These are phyloP conservation scores for Teunomyces pallodes DNA, from an alignment of 805 yeast species.

Conservation along the genomic window DNA sequence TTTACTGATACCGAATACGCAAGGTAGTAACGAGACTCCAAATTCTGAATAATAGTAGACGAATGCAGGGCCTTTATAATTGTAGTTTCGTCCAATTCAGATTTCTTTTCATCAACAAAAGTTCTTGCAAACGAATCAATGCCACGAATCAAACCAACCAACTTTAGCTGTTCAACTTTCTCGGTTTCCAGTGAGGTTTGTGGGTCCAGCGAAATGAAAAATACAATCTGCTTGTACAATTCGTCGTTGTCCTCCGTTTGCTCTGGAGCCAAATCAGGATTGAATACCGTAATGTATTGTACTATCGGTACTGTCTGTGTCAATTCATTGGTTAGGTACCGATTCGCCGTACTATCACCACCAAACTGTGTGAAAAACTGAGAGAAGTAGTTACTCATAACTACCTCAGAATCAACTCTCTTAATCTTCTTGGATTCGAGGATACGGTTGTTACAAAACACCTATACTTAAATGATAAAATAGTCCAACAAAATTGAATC, in stretches of 20 bases:
- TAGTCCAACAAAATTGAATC: no score
- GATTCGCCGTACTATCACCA: conserved; percentile 10
- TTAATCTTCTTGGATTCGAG: neutral
- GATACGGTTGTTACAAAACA: neutral
- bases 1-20: conserved; percentile 23
- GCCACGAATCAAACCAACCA: conserved; percentile 38
- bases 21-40: conserved; percentile 26
- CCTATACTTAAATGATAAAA: neutral
- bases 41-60: conserved; percentile 20
- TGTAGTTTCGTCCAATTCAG: conserved; percentile 6
- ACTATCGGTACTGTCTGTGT: conserved; percentile 10
- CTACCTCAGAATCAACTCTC: neutral
- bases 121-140: conserved; percentile 28
- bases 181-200: conserved; percentile 4
- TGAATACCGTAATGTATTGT: conserved; percentile 29
- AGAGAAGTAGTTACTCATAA: conserved; percentile 29
- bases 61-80: conserved; percentile 26
- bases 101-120: conserved; percentile 16
- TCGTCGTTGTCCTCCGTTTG: conserved; percentile 29
- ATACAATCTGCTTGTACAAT: conserved; percentile 30
- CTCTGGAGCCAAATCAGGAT: conserved; percentile 25
- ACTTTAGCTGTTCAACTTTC: conserved; percentile 23
- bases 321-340: conserved; percentile 3
- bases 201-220: conserved; percentile 20
- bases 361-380: conserved; percentile 29